A percentile compares a stretch with the other conserved stretches of the same genome.
phyloP scores from a whole-genome alignment of 805 yeast genomes.

The Myxozyma lipomycoides region DNA sequence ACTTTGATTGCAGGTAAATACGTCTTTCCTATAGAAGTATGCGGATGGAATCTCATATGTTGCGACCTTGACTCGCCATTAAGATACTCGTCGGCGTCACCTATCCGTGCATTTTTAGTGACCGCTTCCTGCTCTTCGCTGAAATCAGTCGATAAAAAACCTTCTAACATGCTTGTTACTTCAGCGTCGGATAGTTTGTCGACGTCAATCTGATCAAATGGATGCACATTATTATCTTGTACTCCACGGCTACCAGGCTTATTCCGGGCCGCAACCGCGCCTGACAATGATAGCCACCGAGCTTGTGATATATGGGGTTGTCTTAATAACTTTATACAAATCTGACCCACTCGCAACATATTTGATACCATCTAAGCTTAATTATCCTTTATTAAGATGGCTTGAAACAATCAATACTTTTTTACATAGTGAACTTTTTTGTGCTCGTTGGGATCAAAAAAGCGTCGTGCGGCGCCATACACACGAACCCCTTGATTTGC shows the following conservation, averaged over 20 bases:
- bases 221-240: neutral
- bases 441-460: too few species aligned
- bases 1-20: slow-evolving; percentile 10
- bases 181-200: neutral
- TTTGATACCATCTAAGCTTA: neutral
- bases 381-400: too few species aligned
- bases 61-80: neutral
- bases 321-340: neutral
- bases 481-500: too few species aligned
- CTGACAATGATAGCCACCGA: neutral
- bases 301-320: too few species aligned
- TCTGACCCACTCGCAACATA: neutral
- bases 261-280: neutral
- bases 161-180: neutral
- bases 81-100: neutral
- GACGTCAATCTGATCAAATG: neutral
- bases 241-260: neutral
- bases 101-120: neutral
- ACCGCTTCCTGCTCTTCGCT: neutral
- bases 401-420: too few species aligned
- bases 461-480: too few species aligned
- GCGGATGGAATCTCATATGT: slow-evolving; percentile 14
- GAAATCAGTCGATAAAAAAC: neutral
- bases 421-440: too few species aligned
- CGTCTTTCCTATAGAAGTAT: slow-evolving; percentile 17